Conservation (phyloP, 208 protist genomes). For the Novymonas esmeraldas region DNA sequence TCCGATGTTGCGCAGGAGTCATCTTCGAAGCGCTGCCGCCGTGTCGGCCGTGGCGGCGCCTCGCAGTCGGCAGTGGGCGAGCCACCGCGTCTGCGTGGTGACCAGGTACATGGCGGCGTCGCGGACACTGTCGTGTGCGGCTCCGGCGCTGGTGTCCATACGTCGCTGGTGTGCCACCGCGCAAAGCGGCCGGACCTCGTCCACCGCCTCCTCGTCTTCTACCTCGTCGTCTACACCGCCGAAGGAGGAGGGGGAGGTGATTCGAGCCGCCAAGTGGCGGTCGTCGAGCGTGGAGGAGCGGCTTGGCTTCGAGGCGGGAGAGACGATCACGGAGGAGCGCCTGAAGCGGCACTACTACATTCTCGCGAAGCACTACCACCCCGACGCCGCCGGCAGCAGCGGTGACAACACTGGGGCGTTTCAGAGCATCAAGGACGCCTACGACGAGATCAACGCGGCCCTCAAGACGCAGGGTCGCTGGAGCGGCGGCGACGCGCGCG, state of each 20-base stretch:
- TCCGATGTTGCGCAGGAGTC: too few species aligned
- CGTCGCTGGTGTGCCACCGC: slow-evolving; percentile 4
- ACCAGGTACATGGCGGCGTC: too few species aligned
- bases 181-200: background rate
- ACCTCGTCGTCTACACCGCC: slow-evolving; percentile 1
- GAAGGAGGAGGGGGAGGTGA: slow-evolving; percentile 34
- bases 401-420: slow-evolving; percentile 43
- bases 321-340: slow-evolving; percentile 38
- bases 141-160: background rate
- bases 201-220: too few species aligned
- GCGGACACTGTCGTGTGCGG: background rate
- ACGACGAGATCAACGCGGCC: slow-evolving; percentile 41
- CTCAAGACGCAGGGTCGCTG: slow-evolving; percentile 20
- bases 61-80: background rate
- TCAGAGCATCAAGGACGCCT: slow-evolving; percentile 77
- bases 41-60: too few species aligned
- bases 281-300: slow-evolving; percentile 53
- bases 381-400: slow-evolving; percentile 39
- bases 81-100: too few species aligned
- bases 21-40: too few species aligned
- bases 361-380: slow-evolving; percentile 81
- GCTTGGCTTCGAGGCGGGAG: slow-evolving; percentile 58
- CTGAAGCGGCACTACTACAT: slow-evolving; percentile 68
- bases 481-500: background rate
- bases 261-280: slow-evolving; percentile 44